phyloP scores from a whole-genome alignment of 2,329 filamentous ascomycete species.

The Pezicula neosporulosa region DNA sequence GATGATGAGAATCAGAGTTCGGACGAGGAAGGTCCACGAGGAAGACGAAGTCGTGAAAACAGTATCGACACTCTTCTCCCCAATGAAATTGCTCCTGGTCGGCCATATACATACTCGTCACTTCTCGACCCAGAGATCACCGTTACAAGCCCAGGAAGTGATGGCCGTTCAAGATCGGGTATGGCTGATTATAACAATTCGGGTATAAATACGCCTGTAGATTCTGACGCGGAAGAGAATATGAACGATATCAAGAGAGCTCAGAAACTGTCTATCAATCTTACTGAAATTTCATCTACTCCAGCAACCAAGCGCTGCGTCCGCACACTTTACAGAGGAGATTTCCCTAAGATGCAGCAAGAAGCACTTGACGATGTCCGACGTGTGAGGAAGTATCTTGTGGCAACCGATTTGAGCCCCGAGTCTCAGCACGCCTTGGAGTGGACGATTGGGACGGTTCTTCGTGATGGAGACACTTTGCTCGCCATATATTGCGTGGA shows the following conservation, averaged over 20 bases:
- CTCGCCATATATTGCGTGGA: slow-evolving; percentile 92
- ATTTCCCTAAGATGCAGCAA: slow-evolving; percentile 72
- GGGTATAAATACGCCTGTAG: slow-evolving; percentile 54
- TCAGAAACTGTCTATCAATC: slow-evolving; percentile 76
- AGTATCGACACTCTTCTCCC: slow-evolving; percentile 17
- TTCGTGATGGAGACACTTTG: slow-evolving; percentile 90
- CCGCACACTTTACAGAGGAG: slow-evolving; percentile 85
- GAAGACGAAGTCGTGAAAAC: slow-evolving; percentile 46
- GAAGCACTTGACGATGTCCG: slow-evolving; percentile 77
- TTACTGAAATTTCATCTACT: slow-evolving; percentile 75
- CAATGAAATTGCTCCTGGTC: slow-evolving; percentile 16
- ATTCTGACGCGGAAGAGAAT: slow-evolving; percentile 84
- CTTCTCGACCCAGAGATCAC: slow-evolving; percentile 59
- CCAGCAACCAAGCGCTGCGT: slow-evolving; percentile 78
- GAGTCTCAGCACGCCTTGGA: slow-evolving; percentile 94
- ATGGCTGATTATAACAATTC: slow-evolving; percentile 64
- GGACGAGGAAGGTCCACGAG: slow-evolving; percentile 62
- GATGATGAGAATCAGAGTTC: slow-evolving; percentile 43
- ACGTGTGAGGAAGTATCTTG: slow-evolving; percentile 82
- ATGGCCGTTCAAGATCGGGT: slow-evolving; percentile 47
- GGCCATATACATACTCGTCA: slow-evolving; percentile 24
- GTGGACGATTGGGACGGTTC: slow-evolving; percentile 94
- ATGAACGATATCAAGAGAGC: slow-evolving; percentile 82
- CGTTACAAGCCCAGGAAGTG: slow-evolving; percentile 59
- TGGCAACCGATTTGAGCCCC: slow-evolving; percentile 92